Percentiles rank a stretch among this genome's conserved stretches.
Conservation (phyloP, 1,284 basidiomycete genomes). For the Cutaneotrichosporon cutaneum region DNA sequence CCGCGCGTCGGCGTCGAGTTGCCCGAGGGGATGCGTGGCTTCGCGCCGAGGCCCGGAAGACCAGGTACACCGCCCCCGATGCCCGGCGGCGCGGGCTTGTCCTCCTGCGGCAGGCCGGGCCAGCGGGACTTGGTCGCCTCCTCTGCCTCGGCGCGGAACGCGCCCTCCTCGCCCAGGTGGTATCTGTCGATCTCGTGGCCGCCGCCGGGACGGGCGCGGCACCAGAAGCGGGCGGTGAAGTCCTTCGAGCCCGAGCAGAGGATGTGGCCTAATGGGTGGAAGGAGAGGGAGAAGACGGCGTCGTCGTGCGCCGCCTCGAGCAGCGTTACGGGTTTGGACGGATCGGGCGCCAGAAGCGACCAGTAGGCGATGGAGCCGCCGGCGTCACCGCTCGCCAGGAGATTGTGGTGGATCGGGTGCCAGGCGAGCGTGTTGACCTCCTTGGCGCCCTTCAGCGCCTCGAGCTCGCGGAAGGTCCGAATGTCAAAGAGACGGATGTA, state of each 20-base stretch:
- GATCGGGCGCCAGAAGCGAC: slow-evolving; percentile 63
- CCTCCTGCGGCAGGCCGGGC: slow-evolving; percentile 17
- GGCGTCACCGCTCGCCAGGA: slow-evolving; percentile 89
- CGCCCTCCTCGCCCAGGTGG: slow-evolving; percentile 48
- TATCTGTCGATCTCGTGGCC: slow-evolving; percentile 63
- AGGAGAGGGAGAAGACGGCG: slow-evolving; percentile 92
- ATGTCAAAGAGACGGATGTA: slow-evolving; percentile 97
- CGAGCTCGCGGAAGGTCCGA: slow-evolving; percentile 92
- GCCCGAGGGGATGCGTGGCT: slow-evolving; percentile 2
- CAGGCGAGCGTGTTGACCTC: slow-evolving; percentile 95
- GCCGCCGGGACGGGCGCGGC: slow-evolving; percentile 65
- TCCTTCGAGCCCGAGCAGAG: slow-evolving; percentile 92
- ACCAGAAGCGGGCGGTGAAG: slow-evolving; percentile 97
- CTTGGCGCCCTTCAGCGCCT: slow-evolving; percentile 79
- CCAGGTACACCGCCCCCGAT: slow-evolving; percentile 20
- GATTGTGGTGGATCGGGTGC: slow-evolving; percentile 85
- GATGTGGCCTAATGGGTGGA: slow-evolving; percentile 93
- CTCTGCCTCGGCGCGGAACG: slow-evolving; percentile 54
- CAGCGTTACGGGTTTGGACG: slow-evolving; percentile 66
- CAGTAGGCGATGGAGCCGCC: slow-evolving; percentile 92
- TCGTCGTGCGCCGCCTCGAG: slow-evolving; percentile 93
- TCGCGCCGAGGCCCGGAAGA: slow-evolving; percentile 1
- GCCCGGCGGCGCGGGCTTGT: slow-evolving; percentile 4
- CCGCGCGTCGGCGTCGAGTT: slow-evolving; percentile 10
- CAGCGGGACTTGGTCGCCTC: slow-evolving; percentile 16